A percentile compares a stretch with the other conserved stretches of the same genome.
Conservation (phyloP, 2,329 filamentous ascomycete genomes). For the Penicillium sp. region DNA sequence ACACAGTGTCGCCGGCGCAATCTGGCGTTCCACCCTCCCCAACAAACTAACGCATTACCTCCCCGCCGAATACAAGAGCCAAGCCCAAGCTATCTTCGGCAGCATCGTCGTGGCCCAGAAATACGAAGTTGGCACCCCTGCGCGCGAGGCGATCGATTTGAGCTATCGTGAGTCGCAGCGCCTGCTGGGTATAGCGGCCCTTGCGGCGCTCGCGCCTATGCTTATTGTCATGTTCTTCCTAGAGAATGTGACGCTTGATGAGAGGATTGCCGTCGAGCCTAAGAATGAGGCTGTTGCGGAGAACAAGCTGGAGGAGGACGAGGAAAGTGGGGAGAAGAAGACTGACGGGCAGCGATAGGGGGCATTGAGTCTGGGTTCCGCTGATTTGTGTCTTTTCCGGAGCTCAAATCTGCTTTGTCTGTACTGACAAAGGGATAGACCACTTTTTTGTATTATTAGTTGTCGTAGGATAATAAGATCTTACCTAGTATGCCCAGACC, state of each 20-base stretch:
- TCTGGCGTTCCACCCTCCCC: slow-evolving; percentile 39
- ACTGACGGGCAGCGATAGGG: not conserved
- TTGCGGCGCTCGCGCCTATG: slow-evolving; percentile 24
- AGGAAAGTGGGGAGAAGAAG: not conserved
- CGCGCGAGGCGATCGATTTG: slow-evolving; percentile 26
- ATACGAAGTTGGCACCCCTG: slow-evolving; percentile 20
- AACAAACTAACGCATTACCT: slow-evolving; percentile 25
- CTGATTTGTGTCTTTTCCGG: too few species aligned
- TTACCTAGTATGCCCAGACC: too few species aligned
- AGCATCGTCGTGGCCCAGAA: slow-evolving; percentile 27
- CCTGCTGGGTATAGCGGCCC: slow-evolving; percentile 26
- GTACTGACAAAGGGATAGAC: too few species aligned
- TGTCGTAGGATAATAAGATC: too few species aligned
- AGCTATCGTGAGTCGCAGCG: slow-evolving; percentile 29
- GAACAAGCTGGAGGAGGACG: not conserved
- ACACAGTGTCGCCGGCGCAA: slow-evolving; percentile 40
- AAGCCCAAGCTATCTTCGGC: slow-evolving; percentile 27
- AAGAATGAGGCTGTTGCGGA: not conserved
- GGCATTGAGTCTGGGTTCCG: too few species aligned
- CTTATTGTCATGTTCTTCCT: slow-evolving; percentile 30
- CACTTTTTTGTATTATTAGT: too few species aligned
- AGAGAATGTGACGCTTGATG: slow-evolving; percentile 27
- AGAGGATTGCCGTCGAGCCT: slow-evolving; percentile 7
- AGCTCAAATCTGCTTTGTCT: too few species aligned
- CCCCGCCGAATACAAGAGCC: slow-evolving; percentile 24